phyloP scores from a whole-genome alignment of 2,329 filamentous ascomycete species.

The Colletotrichum sidae region DNA sequence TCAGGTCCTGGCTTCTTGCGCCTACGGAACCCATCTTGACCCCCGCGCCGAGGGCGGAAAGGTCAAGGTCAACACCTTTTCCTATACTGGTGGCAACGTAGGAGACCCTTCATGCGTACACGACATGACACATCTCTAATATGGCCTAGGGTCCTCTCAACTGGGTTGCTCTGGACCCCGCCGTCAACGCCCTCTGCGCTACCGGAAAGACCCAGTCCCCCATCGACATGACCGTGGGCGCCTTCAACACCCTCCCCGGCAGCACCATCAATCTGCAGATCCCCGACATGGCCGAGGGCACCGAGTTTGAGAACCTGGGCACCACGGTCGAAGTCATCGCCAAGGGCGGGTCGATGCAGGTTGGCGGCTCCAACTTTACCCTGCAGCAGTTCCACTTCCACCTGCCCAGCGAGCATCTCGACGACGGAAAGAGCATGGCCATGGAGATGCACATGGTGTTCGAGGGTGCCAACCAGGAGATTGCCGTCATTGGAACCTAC shows the following conservation, averaged over 20 bases:
- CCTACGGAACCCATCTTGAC: conserved; percentile 52
- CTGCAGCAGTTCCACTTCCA: conserved; percentile 64
- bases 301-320: conserved; percentile 67
- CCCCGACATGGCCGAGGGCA: conserved; percentile 54
- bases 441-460: conserved; percentile 73
- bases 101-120: conserved; percentile 12
- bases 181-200: conserved; percentile 55
- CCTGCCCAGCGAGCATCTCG: conserved; percentile 60
- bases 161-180: conserved; percentile 55
- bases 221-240: conserved; percentile 51
- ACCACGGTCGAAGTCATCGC: conserved; percentile 68
- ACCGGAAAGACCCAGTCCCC: conserved; percentile 60
- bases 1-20: conserved; percentile 49
- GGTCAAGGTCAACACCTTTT: conserved; percentile 51
- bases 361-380: conserved; percentile 50
- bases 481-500: conserved; percentile 58
- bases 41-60: conserved; percentile 44
- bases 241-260: conserved; percentile 37
- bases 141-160: conserved; percentile 53
- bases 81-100: conserved; percentile 51
- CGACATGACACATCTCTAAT: conserved; percentile 11
- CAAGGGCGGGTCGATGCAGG: conserved; percentile 51
- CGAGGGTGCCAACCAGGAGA: conserved; percentile 52
- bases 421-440: conserved; percentile 57
- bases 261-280: conserved; percentile 42